Percentiles rank a stretch among this genome's conserved stretches.
phyloP scores from a whole-genome alignment of 805 yeast species.

The Candida peoriensis region DNA sequence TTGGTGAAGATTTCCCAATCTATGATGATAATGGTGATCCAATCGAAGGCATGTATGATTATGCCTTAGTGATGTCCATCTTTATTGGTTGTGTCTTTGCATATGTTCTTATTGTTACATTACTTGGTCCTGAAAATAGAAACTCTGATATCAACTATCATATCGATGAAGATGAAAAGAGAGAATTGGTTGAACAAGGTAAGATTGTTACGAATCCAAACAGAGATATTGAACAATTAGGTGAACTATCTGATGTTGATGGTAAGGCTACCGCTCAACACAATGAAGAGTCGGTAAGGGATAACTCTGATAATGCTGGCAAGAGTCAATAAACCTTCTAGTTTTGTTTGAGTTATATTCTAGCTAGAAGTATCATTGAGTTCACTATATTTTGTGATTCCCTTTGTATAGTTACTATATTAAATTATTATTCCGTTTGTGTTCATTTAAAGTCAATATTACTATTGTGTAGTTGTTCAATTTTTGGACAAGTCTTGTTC shows the following conservation, averaged over 20 bases:
- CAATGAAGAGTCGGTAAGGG: too few species aligned
- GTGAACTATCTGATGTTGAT: slow-evolving; percentile 4
- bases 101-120: slow-evolving; percentile 41
- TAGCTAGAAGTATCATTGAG: too few species aligned
- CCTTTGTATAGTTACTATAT: too few species aligned
- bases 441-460: too few species aligned
- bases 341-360: too few species aligned
- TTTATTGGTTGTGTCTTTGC: slow-evolving; percentile 61
- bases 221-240: slow-evolving; percentile 11
- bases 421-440: too few species aligned
- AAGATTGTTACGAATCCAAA: slow-evolving; percentile 18
- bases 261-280: slow-evolving; percentile 3
- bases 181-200: slow-evolving; percentile 21
- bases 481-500: too few species aligned
- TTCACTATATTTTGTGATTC: too few species aligned
- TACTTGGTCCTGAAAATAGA: slow-evolving; percentile 59
- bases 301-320: too few species aligned
- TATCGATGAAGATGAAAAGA: slow-evolving; percentile 19
- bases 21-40: slow-evolving; percentile 26
- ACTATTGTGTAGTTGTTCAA: too few species aligned
- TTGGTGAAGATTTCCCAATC: slow-evolving; percentile 52
- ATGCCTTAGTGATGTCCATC: slow-evolving; percentile 60
- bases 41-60: slow-evolving; percentile 36
- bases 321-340: too few species aligned
- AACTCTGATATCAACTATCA: slow-evolving; percentile 24